These are phyloP conservation scores for Penicillium cosmopolitanum DNA, from an alignment of 495 filamentous ascomycete genomes.

Conservation along the genomic window DNA sequence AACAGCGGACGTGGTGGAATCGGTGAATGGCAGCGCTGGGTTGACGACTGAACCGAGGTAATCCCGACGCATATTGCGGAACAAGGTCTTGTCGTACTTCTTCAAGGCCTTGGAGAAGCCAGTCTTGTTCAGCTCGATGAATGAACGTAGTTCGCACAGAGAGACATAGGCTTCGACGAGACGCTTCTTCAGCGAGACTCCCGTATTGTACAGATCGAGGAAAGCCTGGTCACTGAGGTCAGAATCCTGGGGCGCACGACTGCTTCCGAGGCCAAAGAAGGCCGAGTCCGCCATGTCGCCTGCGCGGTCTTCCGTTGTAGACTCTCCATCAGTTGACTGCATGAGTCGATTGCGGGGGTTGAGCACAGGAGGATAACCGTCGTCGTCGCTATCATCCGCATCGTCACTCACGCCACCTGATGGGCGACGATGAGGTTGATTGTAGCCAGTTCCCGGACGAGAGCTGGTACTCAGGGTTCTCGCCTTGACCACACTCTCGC, in stretches of 20 bases:
- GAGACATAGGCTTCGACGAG: conserved; percentile 85
- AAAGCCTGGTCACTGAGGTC: conserved; percentile 77
- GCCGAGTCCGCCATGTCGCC: conserved; percentile 48
- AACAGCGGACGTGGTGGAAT: conserved; percentile 67
- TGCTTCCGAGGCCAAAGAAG: conserved; percentile 31
- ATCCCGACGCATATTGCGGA: conserved; percentile 71
- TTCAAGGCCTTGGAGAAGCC: conserved; percentile 96
- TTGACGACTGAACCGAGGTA: conserved; percentile 78
- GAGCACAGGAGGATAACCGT: conserved; percentile 20
- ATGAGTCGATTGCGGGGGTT: conserved; percentile 17
- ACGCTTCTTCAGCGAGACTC: conserved; percentile 88
- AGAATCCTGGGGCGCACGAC: conserved; percentile 47
- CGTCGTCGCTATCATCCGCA: conserved; percentile 57
- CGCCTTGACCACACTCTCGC: conserved; percentile 49
- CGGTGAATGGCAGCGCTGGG: conserved; percentile 74
- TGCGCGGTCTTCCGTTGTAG: conserved; percentile 44
- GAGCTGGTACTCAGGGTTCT: conserved; percentile 45
- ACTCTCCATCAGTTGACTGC: conserved; percentile 37
- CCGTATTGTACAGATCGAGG: conserved; percentile 72
- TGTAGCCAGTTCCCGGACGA: conserved; percentile 46
- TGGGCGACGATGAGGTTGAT: conserved; percentile 36
- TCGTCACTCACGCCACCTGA: conserved; percentile 64
- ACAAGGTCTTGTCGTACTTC: conserved; percentile 97
- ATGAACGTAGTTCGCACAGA: conserved; percentile 95
- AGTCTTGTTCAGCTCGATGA: conserved; percentile 93